These are phyloP conservation scores for Kappamyces sp. DNA, from an alignment of 192 early-diverging fungal species.

Conservation along the genomic window DNA sequence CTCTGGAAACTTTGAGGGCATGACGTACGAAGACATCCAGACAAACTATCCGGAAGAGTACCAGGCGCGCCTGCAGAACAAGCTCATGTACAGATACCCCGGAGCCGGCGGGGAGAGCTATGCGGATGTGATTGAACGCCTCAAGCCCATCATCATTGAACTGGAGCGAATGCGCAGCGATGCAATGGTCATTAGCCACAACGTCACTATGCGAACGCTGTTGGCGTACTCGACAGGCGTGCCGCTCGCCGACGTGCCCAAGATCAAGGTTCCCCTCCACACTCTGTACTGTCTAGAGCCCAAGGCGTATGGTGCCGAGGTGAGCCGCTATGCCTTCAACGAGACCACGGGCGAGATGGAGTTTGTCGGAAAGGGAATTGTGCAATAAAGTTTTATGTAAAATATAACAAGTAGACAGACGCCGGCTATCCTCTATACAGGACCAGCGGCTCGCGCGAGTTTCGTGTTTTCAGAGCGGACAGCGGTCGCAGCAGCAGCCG, in stretches of 20 bases:
- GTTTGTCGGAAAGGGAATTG: neutral
- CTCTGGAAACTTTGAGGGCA: slow-evolving; percentile 59
- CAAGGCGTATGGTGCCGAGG: slow-evolving; percentile 73
- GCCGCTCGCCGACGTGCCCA: slow-evolving; percentile 72
- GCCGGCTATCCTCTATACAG: too few relatives aligned
- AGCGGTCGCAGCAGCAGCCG: too few relatives aligned
- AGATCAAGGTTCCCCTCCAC: slow-evolving; percentile 73
- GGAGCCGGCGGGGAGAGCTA: slow-evolving; percentile 89
- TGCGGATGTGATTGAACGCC: slow-evolving; percentile 83
- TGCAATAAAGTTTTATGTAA: too few relatives aligned
- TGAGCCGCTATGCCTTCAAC: slow-evolving; percentile 20
- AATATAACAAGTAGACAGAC: too few relatives aligned
- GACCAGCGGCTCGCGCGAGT: too few relatives aligned
- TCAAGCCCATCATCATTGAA: slow-evolving; percentile 92
- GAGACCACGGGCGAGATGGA: neutral
- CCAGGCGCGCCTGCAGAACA: slow-evolving; percentile 70
- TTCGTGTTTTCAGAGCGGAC: too few relatives aligned
- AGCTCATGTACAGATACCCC: slow-evolving; percentile 91
- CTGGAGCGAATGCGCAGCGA: slow-evolving; percentile 87
- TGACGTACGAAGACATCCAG: slow-evolving; percentile 71
- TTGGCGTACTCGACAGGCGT: slow-evolving; percentile 86
- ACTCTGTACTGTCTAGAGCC: slow-evolving; percentile 75
- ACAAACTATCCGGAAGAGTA: slow-evolving; percentile 74
- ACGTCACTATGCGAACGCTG: slow-evolving; percentile 81
- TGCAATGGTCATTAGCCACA: slow-evolving; percentile 85